Evolutionary conservation across 1,284 basidiomycete species (phyloP).

Genomic region (Butyriboletus appendiculatus): DNA sequence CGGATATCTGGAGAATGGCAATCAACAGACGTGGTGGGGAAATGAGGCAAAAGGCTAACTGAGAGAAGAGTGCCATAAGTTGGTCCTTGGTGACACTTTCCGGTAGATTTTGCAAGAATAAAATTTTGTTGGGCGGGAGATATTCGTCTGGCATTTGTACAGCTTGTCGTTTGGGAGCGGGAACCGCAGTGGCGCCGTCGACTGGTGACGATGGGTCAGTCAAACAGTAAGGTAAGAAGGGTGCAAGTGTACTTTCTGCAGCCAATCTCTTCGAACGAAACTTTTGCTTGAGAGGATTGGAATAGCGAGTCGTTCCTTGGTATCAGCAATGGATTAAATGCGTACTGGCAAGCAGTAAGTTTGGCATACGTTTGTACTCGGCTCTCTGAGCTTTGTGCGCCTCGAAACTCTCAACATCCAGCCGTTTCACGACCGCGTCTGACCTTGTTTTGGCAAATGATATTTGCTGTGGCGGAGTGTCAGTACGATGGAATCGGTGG

Average conservation of each 20-base stretch:
- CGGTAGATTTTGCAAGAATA: slow-evolving; percentile 97
- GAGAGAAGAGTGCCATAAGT: slow-evolving; percentile 85
- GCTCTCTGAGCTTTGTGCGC: slow-evolving; percentile 73
- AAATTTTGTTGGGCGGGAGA: slow-evolving; percentile 97
- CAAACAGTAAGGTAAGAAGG: slow-evolving; percentile 7
- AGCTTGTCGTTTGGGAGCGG: slow-evolving; percentile 72
- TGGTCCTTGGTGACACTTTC: slow-evolving; percentile 89
- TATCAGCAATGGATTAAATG: slow-evolving; percentile 5
- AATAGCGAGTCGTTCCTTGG: slow-evolving; percentile 75
- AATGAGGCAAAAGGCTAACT: slow-evolving; percentile 51
- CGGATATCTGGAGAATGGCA: slow-evolving; percentile 65
- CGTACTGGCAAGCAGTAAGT: slow-evolving; percentile 16
- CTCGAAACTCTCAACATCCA: slow-evolving; percentile 69
- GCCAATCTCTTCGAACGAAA: slow-evolving; percentile 79
- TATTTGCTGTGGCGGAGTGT: slow-evolving; percentile 69
- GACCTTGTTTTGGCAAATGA: slow-evolving; percentile 88
- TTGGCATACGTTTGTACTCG: slow-evolving; percentile 75
- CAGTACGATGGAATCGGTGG: slow-evolving; percentile 3
- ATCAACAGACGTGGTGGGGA: slow-evolving; percentile 6
- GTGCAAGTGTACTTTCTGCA: slow-evolving; percentile 59
- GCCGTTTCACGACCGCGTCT: slow-evolving; percentile 82
- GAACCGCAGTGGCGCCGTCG: slow-evolving; percentile 66
- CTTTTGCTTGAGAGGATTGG: slow-evolving; percentile 87
- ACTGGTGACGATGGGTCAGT: slow-evolving; percentile 42
- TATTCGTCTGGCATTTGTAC: slow-evolving; percentile 99